These are phyloP conservation scores for Ustilago sp. DNA, from an alignment of 1,284 basidiomycete species.

Conservation along the genomic window DNA sequence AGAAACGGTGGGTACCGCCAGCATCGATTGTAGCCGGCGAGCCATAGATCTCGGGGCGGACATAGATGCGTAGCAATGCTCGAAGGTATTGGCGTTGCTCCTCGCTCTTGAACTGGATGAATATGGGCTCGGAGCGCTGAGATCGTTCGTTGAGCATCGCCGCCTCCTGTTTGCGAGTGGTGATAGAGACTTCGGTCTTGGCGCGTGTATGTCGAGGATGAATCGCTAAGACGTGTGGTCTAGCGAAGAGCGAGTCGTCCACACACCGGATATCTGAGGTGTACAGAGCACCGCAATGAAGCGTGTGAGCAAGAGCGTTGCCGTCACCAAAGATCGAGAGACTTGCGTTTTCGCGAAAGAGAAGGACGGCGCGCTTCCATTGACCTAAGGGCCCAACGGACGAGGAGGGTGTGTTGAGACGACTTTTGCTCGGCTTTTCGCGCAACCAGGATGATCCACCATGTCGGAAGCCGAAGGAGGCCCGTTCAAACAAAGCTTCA, in stretches of 20 bases:
- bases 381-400: conserved; percentile 29
- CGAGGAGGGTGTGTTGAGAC: conserved; percentile 38
- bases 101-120: conserved; percentile 46
- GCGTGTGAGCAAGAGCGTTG: conserved; percentile 53
- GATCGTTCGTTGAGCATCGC: conserved; percentile 18
- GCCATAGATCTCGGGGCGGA: conserved; percentile 55
- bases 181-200: conserved; percentile 26
- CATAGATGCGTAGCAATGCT: conserved; percentile 47
- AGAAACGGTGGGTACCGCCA: conserved; percentile 55
- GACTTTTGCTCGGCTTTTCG: conserved; percentile 47
- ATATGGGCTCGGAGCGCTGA: conserved; percentile 51
- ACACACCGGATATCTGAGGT: conserved; percentile 55
- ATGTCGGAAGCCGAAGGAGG: conserved; percentile 40
- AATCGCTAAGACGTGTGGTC: conserved; percentile 52
- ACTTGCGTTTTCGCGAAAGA: conserved; percentile 55
- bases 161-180: conserved; percentile 28
- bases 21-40: conserved; percentile 20
- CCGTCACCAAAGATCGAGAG: conserved; percentile 55
- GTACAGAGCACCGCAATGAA: conserved; percentile 35
- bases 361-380: conserved; percentile 54
- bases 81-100: conserved; percentile 43
- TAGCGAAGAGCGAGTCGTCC: conserved; percentile 56
- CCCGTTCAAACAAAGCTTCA: conserved; percentile 33
- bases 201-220: conserved; percentile 29
- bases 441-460: conserved; percentile 40